Base-by-base conservation (phyloP, 2,329 filamentous ascomycete genomes). In the Curvularia verruculosa region DNA sequence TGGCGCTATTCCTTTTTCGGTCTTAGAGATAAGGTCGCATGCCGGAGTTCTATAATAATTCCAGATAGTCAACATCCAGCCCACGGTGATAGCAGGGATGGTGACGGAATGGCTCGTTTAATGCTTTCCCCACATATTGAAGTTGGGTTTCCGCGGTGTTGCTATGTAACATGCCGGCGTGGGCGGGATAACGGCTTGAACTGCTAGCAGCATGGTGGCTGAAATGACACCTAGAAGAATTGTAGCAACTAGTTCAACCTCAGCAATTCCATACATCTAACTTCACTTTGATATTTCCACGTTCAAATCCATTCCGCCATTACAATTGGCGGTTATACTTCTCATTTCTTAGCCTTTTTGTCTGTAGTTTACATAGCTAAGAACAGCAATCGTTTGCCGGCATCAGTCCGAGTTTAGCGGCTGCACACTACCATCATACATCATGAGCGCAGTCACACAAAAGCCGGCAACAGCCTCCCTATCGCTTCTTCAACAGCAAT, bases 1-100 rank as follows among this genome's bases (percentile, higher is more conserved):
- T 31, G 31, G 51, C 67, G 59, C 71, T 71, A 73, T 49, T 21
- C 67, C 62, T 48, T 62, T 70, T 52, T 52, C 49, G 26, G 62
- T 37, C 46, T 48, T 29, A 67, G 61, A 75, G 73, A 75, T 75
- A 75, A 75, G 72, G 66, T 63, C 64, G 71, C 71, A 73, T 72
- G 66, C 56, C 52, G 49, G 45, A 61, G 13, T 40, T 60, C 51
- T 52, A 53, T 58, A 44, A 43, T 53, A 51, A 56, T 60, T 53
- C 26, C 31, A 39, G 39, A 52, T 56, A 39, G 54, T 36, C 53
- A 44, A 24, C 41, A 41, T 51, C 44, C 50, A 39, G 26, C 41
- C 3, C 40, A 49, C 34, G 39, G 58, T 56, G 34, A 13, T 19
- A 54, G 40, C 56, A 39, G 34, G 56, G 36, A 52, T 50, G 51